Conservation (phyloP, 805 yeast genomes). For the Debaryomyces maramus region DNA sequence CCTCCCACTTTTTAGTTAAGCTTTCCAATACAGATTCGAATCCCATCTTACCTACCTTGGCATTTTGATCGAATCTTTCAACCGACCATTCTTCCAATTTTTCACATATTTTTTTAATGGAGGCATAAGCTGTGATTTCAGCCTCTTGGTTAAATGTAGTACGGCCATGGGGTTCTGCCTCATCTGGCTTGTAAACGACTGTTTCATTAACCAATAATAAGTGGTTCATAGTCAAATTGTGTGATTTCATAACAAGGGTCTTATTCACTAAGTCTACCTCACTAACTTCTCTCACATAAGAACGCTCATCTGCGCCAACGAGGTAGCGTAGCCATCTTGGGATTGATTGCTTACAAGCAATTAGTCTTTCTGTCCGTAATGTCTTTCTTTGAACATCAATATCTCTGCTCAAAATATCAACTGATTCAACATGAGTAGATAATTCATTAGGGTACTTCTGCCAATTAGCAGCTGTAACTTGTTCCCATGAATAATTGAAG, state of each 20-base stretch:
- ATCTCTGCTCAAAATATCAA: conserved; percentile 80
- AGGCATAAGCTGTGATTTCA: conserved; percentile 81
- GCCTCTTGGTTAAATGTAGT: conserved; percentile 83
- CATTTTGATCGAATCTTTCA: conserved; percentile 85
- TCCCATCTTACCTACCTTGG: conserved; percentile 76
- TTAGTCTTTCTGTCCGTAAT: conserved; percentile 79
- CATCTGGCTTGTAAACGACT: conserved; percentile 77
- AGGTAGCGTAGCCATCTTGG: conserved; percentile 77
- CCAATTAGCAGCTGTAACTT: conserved; percentile 96
- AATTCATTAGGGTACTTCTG: conserved; percentile 93
- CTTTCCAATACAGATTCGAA: conserved; percentile 75
- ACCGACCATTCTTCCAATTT: conserved; percentile 91
- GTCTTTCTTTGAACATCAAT: conserved; percentile 46
- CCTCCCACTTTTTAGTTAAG: conserved; percentile 46
- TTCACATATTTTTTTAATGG: conserved; percentile 67
- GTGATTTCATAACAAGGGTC: conserved; percentile 77
- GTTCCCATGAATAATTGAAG: conserved; percentile 88
- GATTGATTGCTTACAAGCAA: conserved; percentile 82
- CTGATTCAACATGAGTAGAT: conserved; percentile 90
- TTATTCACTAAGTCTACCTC: conserved; percentile 69
- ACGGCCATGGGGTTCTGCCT: conserved; percentile 42
- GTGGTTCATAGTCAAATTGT: conserved; percentile 78
- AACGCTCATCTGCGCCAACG: conserved; percentile 70
- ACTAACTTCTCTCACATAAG: conserved; percentile 87
- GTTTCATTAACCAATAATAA: conserved; percentile 81